A percentile compares a stretch with the other conserved stretches of the same genome.
Evolutionary conservation across 192 early-diverging fungal species (phyloP).

Genomic region (Pilaira anomala): DNA sequence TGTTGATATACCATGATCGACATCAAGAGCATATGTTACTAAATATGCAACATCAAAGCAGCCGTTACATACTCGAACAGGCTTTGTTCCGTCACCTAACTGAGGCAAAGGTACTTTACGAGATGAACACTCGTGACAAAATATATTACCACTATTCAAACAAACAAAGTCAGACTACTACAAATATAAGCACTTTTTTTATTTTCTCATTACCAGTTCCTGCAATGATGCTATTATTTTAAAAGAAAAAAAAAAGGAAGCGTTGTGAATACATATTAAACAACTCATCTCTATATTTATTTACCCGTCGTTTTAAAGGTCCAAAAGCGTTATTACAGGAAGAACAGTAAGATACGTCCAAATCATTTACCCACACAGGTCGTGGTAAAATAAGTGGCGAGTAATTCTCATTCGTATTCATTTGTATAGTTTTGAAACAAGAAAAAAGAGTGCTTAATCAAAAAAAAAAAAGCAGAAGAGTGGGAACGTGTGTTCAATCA

Average conservation of each 20-base stretch:
- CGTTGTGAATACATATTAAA: neutral
- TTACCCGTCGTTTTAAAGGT: slow-evolving; percentile 47
- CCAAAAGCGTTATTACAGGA: slow-evolving; percentile 43
- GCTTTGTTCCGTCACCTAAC: slow-evolving; percentile 47
- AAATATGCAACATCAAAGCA: slow-evolving; percentile 57
- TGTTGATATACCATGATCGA: slow-evolving; percentile 49
- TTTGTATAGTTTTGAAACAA: neutral
- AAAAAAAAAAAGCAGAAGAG: neutral
- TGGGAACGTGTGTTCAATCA: neutral
- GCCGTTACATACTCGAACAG: slow-evolving; percentile 51
- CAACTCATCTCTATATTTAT: too few species aligned
- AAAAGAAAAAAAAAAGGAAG: neutral
- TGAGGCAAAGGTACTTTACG: slow-evolving; percentile 52
- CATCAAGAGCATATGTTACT: slow-evolving; percentile 52
- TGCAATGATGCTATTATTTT: slow-evolving; percentile 54
- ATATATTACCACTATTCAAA: slow-evolving; percentile 51
- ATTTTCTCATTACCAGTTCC: slow-evolving; percentile 49
- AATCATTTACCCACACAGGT: slow-evolving; percentile 49
- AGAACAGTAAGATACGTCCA: slow-evolving; percentile 42
- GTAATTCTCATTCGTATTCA: slow-evolving; percentile 13
- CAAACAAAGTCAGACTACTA: neutral
- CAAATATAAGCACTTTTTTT: neutral
- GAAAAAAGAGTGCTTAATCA: neutral
- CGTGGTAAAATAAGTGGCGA: slow-evolving; percentile 45
- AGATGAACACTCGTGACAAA: slow-evolving; percentile 54